A percentile compares a stretch with the other conserved stretches of the same genome.
These are phyloP conservation scores for Lanzia echinophila DNA, from an alignment of 2,329 filamentous ascomycete species.

Conservation along the genomic window DNA sequence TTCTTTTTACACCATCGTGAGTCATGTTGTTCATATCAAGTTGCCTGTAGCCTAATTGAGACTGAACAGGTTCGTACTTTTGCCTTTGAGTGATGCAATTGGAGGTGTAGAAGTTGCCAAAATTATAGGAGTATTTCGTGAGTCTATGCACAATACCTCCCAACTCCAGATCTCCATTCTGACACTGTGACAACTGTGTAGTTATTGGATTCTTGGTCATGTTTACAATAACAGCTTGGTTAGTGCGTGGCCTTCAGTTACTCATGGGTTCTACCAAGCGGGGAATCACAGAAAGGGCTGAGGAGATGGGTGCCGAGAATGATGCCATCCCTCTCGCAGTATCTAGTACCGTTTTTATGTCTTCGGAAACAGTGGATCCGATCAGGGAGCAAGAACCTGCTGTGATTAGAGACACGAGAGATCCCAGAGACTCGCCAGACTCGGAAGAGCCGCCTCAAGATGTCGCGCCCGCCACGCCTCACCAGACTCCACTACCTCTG, in stretches of 20 bases:
- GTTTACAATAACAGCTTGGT: constrained; percentile 46
- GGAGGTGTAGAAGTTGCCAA: constrained; percentile 49
- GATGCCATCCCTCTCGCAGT: constrained; percentile 43
- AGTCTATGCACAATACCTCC: too few species aligned
- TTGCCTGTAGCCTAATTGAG: not conserved
- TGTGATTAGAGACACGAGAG: constrained; percentile 24
- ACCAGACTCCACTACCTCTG: constrained; percentile 37
- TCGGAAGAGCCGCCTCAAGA: constrained; percentile 7
- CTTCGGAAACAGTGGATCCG: constrained; percentile 16
- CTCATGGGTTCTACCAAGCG: constrained; percentile 46
- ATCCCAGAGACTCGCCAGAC: constrained; percentile 18
- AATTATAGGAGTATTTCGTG: constrained; percentile 53
- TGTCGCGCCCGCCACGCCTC: constrained; percentile 18
- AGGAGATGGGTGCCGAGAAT: constrained; percentile 40
- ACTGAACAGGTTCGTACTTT: constrained; percentile 41
- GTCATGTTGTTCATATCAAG: not conserved
- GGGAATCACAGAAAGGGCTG: constrained; percentile 43
- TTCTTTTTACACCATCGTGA: constrained; percentile 15
- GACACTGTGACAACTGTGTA: constrained; percentile 29
- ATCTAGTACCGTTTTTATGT: constrained; percentile 15
- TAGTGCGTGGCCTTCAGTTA: constrained; percentile 47
- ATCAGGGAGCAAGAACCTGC: constrained; percentile 26
- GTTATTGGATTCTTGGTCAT: constrained; percentile 50
- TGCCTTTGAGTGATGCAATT: constrained; percentile 50
- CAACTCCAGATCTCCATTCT: too few species aligned